Conservation (phyloP, 2,329 filamentous ascomycete genomes). For the Sporothrix euskadiensis region DNA sequence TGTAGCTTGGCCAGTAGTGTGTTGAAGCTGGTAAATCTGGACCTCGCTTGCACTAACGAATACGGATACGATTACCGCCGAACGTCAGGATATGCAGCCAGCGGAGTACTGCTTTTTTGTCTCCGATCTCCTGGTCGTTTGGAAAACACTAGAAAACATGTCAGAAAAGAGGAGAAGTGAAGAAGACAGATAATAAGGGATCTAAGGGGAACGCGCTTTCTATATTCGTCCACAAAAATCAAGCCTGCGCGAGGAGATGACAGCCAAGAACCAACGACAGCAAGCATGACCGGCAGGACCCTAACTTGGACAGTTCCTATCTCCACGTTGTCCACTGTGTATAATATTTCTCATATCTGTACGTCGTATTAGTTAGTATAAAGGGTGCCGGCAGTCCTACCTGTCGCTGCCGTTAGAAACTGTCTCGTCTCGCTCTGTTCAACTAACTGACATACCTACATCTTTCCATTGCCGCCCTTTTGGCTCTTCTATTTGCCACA, state of each 20-base stretch:
- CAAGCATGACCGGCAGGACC: not conserved
- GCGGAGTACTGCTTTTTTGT: not conserved
- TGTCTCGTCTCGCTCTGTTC: not conserved
- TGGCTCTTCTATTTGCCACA: not conserved
- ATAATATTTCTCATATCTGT: not conserved
- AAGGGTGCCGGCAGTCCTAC: not conserved
- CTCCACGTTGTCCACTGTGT: not conserved
- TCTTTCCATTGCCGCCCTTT: not conserved
- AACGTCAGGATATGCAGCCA: not conserved
- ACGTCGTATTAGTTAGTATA: not conserved
- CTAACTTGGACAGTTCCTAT: no score
- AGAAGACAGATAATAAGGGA: not conserved
- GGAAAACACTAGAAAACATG: not conserved
- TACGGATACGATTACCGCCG: constrained; percentile 14
- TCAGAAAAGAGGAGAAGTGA: not conserved
- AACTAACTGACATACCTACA: not conserved
- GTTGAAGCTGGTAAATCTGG: not conserved
- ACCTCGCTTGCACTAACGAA: not conserved
- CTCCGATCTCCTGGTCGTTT: not conserved
- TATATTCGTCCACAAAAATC: not conserved
- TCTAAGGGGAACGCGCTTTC: not conserved
- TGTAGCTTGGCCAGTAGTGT: not conserved
- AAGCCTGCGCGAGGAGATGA: not conserved
- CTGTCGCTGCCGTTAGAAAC: not conserved
- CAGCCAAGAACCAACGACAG: not conserved